Evolutionary conservation across 2,329 filamentous ascomycete genomes (phyloP).

Genomic region (Trichoderma citrinoviride): DNA sequence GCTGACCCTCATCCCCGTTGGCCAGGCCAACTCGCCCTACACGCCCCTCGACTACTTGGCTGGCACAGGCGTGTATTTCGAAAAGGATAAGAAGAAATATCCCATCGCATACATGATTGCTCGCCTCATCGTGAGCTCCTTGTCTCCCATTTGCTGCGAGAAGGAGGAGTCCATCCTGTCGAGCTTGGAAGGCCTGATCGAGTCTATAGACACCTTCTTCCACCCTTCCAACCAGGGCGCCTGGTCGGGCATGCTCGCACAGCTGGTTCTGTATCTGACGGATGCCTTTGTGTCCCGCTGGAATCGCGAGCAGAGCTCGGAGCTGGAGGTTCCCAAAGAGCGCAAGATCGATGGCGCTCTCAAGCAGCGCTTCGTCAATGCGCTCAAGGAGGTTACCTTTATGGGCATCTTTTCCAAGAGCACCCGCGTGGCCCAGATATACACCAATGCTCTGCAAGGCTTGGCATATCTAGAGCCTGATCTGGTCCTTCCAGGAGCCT

Average conservation of each 20-base stretch:
- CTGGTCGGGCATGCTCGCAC: constrained; percentile 88
- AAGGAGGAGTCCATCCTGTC: constrained; percentile 76
- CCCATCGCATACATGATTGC: constrained; percentile 90
- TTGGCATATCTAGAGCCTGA: constrained; percentile 88
- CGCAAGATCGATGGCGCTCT: constrained; percentile 76
- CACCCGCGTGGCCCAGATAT: constrained; percentile 85
- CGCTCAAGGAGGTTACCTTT: constrained; percentile 88
- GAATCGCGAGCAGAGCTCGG: constrained; percentile 91
- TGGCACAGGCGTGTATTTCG: constrained; percentile 80
- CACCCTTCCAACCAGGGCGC: constrained; percentile 92
- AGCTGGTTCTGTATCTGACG: constrained; percentile 86
- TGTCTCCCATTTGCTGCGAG: constrained; percentile 80
- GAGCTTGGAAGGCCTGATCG: constrained; percentile 84
- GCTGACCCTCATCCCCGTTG: constrained; percentile 91
- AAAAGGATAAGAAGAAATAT: constrained; percentile 91
- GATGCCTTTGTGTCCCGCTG: constrained; percentile 97
- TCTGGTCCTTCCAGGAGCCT: constrained; percentile 84
- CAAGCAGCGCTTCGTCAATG: constrained; percentile 84
- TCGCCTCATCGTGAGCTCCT: constrained; percentile 85
- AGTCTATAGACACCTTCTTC: constrained; percentile 97
- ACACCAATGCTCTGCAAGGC: constrained; percentile 83
- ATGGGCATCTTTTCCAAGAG: constrained; percentile 99
- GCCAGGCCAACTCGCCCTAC: constrained; percentile 92
- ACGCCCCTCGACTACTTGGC: constrained; percentile 78
- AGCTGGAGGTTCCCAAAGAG: constrained; percentile 80